Evolutionary conservation across 2,329 filamentous ascomycete species (phyloP).

Genomic region (Alternaria rosae): DNA sequence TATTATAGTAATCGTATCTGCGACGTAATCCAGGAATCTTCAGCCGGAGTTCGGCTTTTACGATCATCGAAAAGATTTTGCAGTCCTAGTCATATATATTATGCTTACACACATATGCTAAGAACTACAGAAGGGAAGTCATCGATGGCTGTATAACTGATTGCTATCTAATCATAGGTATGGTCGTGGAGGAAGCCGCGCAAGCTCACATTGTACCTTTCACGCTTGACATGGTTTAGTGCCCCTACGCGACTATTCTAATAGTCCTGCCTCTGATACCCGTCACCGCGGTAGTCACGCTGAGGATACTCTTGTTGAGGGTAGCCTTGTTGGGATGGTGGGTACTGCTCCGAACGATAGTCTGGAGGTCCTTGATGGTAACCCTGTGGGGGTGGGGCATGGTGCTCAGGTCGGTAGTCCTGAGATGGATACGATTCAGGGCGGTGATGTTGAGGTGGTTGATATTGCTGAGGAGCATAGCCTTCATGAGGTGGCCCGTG

Average conservation of each 20-base stretch:
- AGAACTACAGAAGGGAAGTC: background rate
- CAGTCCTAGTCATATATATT: background rate
- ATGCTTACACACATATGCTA: background rate
- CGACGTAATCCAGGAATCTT: background rate
- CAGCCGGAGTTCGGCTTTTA: background rate
- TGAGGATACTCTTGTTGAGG: constrained; percentile 14
- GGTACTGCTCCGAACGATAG: constrained; percentile 2
- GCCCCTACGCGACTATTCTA: background rate
- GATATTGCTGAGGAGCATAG: constrained; percentile 6
- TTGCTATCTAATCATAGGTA: background rate
- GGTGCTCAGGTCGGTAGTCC: constrained; percentile 6
- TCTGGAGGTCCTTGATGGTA: constrained; percentile 7
- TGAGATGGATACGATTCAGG: background rate
- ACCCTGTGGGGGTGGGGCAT: constrained; percentile 6
- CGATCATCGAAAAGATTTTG: background rate
- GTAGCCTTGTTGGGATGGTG: constrained; percentile 7
- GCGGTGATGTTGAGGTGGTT: constrained; percentile 4
- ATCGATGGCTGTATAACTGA: background rate
- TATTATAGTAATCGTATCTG: background rate
- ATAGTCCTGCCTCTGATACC: constrained; percentile 18
- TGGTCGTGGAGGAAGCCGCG: background rate
- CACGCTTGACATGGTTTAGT: background rate
- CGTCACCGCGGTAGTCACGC: constrained; percentile 13
- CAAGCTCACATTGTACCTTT: background rate
- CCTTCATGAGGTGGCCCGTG: constrained; percentile 8